Base-by-base conservation (phyloP, 73 alveolate genomes). In the Stentor roeselii region DNA sequence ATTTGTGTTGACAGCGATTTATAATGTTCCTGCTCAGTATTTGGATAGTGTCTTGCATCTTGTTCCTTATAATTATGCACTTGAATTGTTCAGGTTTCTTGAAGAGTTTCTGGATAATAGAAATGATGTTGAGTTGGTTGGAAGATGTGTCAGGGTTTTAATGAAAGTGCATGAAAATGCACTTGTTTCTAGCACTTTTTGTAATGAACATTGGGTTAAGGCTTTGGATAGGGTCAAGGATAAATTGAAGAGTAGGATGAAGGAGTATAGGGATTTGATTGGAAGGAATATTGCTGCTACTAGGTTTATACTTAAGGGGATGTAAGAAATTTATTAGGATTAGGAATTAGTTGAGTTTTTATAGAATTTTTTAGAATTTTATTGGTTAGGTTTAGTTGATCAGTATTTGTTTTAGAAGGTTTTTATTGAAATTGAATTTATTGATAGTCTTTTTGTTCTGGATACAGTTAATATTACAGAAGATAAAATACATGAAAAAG, bases 111-210 rank as follows among this genome's bases (percentile, higher is more conserved):
- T 85, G 82, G 92, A 37, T 90, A 86, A 87, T 60, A 75, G 37
- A 92, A 90, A 32, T 86, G 97, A 76, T 60, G 78, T 60, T 83
- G 95, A 75, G 93, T 40, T 67, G 85, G 59, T 76, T 92, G 37
- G 96, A 92, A 86, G 90, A 87, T 84, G 88, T 92, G n/a, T 78
- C 92, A 15, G 84, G 91, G 78, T 92, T 86, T 93, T 84, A 14
- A 32, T 41, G 75, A 80, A 80, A 80, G 36, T 80, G 15, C 78
- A 41, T 80, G 86, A 80, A 80, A 42, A 80, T 80, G 39, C 75
- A 2, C 59, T 41, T 35, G 83, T 41, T 80, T 32, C 75, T 35
- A 78, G 78, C 82, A n/a, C 42, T 0, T 39, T 14, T 32, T 11
- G 39, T 3, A 78, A 78, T 42, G 78, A 78, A 42, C 59, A 78